Conservation (phyloP, 1,284 basidiomycete species). For the Inonotus obliquus region DNA sequence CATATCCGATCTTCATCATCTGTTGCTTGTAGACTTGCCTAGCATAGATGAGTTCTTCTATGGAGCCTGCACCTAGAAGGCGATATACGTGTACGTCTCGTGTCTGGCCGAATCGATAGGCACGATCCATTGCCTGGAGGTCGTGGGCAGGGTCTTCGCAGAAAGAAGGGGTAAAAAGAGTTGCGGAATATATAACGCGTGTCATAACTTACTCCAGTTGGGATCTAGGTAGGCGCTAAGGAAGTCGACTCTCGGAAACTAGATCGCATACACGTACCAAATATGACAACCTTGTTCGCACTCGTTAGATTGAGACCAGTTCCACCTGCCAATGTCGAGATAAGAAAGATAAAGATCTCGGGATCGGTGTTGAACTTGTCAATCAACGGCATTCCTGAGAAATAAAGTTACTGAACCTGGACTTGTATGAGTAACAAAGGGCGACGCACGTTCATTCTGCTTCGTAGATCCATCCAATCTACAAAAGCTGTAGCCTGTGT, state of each 20-base stretch:
- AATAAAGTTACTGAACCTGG: neutral
- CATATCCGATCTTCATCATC: conserved; percentile 83
- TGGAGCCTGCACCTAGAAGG: conserved; percentile 79
- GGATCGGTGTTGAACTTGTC: conserved; percentile 78
- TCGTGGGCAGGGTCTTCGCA: conserved; percentile 76
- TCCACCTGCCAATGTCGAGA: conserved; percentile 75
- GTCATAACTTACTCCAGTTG: conserved; percentile 76
- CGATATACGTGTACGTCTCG: conserved; percentile 84
- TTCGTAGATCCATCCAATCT: conserved; percentile 71
- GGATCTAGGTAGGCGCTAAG: conserved; percentile 50
- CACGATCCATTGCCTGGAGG: conserved; percentile 84
- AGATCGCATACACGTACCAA: conserved; percentile 45
- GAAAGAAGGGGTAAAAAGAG: too few species aligned
- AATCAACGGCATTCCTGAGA: conserved; percentile 72
- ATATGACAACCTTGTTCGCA: conserved; percentile 84
- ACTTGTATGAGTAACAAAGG: neutral
- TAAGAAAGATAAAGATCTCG: conserved; percentile 70
- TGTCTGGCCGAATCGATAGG: conserved; percentile 84
- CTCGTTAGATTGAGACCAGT: conserved; percentile 72
- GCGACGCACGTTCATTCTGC: conserved; percentile 53
- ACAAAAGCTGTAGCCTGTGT: conserved; percentile 56
- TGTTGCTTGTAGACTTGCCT: conserved; percentile 88
- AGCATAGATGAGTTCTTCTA: conserved; percentile 83
- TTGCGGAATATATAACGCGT: neutral
- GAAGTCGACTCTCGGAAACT: neutral